A percentile compares a stretch with the other conserved stretches of the same genome.
These are phyloP conservation scores for Heliamphora exappendiculata DNA, from an alignment of 148 eudicot genomes.

Conservation along the genomic window DNA sequence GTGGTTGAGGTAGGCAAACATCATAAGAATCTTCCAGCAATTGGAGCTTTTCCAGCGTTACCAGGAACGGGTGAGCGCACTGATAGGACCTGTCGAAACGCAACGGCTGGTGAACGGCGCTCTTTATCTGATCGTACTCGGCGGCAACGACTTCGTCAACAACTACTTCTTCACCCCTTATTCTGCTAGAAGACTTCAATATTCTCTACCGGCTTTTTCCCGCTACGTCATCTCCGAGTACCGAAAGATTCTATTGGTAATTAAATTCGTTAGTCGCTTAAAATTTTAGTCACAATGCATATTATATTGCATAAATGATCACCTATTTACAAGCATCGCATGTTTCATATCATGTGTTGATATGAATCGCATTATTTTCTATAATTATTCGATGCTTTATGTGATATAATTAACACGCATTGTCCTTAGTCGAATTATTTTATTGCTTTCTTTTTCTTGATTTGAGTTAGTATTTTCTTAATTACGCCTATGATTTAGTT, in stretches of 20 bases:
- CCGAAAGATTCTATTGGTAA: slow-evolving; percentile 47
- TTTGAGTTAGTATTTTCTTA: no score
- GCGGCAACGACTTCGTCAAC: slow-evolving; percentile 87
- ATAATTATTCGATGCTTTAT: no score
- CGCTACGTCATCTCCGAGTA: slow-evolving; percentile 49
- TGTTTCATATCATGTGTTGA: no score
- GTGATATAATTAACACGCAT: no score
- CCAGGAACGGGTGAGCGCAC: slow-evolving; percentile 38
- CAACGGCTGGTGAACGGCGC: slow-evolving; percentile 44
- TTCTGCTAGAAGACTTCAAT: slow-evolving; percentile 38
- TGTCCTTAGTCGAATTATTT: no score
- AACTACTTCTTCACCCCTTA: slow-evolving; percentile 61
- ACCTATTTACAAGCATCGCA: no score
- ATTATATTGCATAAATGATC: no score
- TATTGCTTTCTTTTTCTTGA: no score
- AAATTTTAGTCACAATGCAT: background rate
- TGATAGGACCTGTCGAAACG: slow-evolving; percentile 38
- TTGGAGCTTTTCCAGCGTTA: slow-evolving; percentile 38
- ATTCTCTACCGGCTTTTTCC: slow-evolving; percentile 39
- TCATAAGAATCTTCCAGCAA: slow-evolving; percentile 53
- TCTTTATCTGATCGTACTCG: slow-evolving; percentile 48
- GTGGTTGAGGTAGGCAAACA: slow-evolving; percentile 31
- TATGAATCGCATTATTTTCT: no score
- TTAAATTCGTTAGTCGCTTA: background rate
- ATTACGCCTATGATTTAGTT: no score